A percentile compares a stretch with the other conserved stretches of the same genome.
Evolutionary conservation across 495 filamentous ascomycete species (phyloP).

Genomic region (Neurospora tetraspora): DNA sequence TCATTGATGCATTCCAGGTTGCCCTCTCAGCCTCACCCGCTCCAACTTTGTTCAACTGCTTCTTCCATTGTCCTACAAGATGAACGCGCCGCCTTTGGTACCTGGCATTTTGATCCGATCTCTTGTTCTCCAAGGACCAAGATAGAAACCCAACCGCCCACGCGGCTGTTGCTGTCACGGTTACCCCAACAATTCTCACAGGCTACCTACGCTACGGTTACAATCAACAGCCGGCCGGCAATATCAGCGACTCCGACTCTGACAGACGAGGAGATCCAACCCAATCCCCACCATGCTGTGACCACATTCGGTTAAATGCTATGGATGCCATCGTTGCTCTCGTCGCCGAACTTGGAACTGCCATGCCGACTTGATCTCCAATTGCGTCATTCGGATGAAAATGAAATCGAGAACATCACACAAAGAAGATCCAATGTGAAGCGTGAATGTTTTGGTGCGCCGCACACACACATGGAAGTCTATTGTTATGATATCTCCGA

Average conservation of each 20-base stretch:
- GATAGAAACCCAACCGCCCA: background rate
- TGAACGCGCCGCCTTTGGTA: background rate
- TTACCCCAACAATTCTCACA: background rate
- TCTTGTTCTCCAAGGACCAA: background rate
- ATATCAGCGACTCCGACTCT: background rate
- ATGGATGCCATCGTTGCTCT: no score
- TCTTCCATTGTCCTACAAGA: background rate
- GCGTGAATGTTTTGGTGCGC: background rate
- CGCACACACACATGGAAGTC: background rate
- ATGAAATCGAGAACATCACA: background rate
- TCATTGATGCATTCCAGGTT: background rate
- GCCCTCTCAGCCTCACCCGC: background rate
- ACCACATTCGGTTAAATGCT: no score
- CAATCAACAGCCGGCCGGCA: background rate
- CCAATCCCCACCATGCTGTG: background rate
- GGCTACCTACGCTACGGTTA: background rate
- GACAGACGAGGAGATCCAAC: background rate
- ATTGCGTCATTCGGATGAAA: background rate
- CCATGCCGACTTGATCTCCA: background rate
- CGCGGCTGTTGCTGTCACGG: background rate
- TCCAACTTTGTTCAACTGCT: background rate
- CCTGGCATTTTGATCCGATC: background rate
- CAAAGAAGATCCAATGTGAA: background rate
- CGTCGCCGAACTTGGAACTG: background rate
- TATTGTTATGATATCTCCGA: background rate